Conservation (phyloP, 2,329 filamentous ascomycete genomes). For the Pseudogymnoascus sp. region DNA sequence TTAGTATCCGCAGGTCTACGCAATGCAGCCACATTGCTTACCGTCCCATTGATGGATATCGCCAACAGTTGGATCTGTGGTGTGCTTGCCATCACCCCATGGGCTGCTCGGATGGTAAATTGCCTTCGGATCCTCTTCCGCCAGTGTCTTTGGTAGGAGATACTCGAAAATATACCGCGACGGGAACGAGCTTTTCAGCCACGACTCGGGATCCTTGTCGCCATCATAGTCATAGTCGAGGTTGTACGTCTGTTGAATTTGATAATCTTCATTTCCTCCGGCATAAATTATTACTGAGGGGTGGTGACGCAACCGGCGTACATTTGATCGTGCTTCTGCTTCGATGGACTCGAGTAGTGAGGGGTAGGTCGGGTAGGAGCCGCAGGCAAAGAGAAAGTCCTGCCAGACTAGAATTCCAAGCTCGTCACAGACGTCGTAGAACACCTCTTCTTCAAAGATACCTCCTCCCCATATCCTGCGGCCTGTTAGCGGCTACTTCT, state of each 20-base stretch:
- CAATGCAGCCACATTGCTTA: slow-evolving; percentile 19
- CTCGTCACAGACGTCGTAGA: slow-evolving; percentile 73
- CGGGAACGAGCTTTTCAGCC: slow-evolving; percentile 25
- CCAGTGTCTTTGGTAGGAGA: slow-evolving; percentile 66
- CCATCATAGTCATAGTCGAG: slow-evolving; percentile 23
- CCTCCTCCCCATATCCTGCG: slow-evolving; percentile 58
- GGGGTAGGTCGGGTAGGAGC: slow-evolving; percentile 64
- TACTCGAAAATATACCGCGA: slow-evolving; percentile 40
- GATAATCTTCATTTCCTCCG: slow-evolving; percentile 91
- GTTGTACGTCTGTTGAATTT: slow-evolving; percentile 23
- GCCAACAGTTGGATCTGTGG: slow-evolving; percentile 47
- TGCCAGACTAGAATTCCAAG: slow-evolving; percentile 81
- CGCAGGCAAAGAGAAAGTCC: slow-evolving; percentile 81
- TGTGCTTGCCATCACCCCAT: slow-evolving; percentile 65
- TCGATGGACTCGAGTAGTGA: slow-evolving; percentile 53
- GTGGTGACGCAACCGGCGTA: slow-evolving; percentile 71
- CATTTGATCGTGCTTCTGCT: slow-evolving; percentile 56
- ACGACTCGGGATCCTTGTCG: slow-evolving; percentile 20
- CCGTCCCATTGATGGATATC: slow-evolving; percentile 51
- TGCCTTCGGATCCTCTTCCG: slow-evolving; percentile 58
- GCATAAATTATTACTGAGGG: slow-evolving; percentile 62
- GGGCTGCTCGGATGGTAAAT: slow-evolving; percentile 79
- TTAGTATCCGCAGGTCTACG: slow-evolving; percentile 2
- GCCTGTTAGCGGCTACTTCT: background rate
- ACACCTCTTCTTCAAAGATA: slow-evolving; percentile 67